These are phyloP conservation scores for Populus ilicifolia DNA, from an alignment of 345 rosid genomes.

Conservation along the genomic window DNA sequence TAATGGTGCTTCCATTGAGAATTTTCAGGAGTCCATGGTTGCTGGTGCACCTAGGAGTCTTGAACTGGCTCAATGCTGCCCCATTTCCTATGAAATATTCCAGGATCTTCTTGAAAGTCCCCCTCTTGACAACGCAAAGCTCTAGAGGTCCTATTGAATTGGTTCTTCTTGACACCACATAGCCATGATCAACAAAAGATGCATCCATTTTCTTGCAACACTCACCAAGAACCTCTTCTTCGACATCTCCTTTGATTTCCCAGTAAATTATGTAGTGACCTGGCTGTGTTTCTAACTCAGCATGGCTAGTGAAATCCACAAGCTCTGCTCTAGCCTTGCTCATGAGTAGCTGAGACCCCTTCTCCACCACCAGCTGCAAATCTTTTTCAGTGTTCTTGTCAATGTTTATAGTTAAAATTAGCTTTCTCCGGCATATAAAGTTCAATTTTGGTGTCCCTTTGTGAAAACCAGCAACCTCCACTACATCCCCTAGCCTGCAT, in stretches of 20 bases:
- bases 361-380: constrained; percentile 75
- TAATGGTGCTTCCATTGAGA: constrained; percentile 54
- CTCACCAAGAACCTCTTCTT: constrained; percentile 51
- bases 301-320: constrained; percentile 87
- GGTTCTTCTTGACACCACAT: constrained; percentile 69
- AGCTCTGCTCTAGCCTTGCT: constrained; percentile 57
- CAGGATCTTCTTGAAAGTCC: constrained; percentile 71
- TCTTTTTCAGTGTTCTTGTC: constrained; percentile 96
- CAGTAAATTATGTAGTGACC: constrained; percentile 90
- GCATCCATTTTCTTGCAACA: constrained; percentile 81
- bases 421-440: constrained; percentile 86
- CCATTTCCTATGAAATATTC: constrained; percentile 69
- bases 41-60: constrained; percentile 89
- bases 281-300: constrained; percentile 43
- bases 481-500: constrained; percentile 79
- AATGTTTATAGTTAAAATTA: constrained; percentile 69
- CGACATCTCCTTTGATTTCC: constrained; percentile 84
- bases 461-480: constrained; percentile 80
- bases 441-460: constrained; percentile 73
- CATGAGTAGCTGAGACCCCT: constrained; percentile 45
- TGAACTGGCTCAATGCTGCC: constrained; percentile 85
- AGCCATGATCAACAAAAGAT: constrained; percentile 72
- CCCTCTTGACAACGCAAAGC: constrained; percentile 67
- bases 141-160: constrained; percentile 82
- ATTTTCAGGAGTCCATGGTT: constrained; percentile 53